These are phyloP conservation scores for Eragrostis nindensis DNA, from an alignment of 176 grass and related monocot genomes.

Conservation along the genomic window DNA sequence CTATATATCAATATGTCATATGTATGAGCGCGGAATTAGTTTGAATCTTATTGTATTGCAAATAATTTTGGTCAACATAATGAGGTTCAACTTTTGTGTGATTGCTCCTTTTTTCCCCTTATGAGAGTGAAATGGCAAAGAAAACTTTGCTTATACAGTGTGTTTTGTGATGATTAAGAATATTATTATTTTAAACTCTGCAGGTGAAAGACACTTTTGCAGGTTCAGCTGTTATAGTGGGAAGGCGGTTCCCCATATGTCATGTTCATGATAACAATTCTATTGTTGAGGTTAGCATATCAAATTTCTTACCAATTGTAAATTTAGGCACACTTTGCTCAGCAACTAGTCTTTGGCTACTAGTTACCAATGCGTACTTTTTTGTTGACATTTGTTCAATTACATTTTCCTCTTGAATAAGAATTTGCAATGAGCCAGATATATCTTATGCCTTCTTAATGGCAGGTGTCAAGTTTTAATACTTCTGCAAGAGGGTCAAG, in stretches of 20 bases:
- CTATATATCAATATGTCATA: not conserved
- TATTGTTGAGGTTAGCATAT: slow-evolving; percentile 74
- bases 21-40: not conserved
- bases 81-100: not conserved
- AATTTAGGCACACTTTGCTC: not conserved
- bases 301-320: not conserved
- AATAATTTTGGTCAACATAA: not conserved
- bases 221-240: slow-evolving; percentile 77
- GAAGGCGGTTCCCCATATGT: slow-evolving; percentile 91
- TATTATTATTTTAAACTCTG: slow-evolving; percentile 32
- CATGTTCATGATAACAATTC: slow-evolving; percentile 79
- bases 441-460: slow-evolving; percentile 36
- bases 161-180: slow-evolving; percentile 34
- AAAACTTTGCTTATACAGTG: slow-evolving; percentile 20
- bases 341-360: slow-evolving; percentile 1
- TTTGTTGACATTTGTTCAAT: slow-evolving; percentile 22
- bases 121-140: slow-evolving; percentile 20
- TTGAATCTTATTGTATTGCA: not conserved
- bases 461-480: slow-evolving; percentile 91
- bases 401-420: slow-evolving; percentile 17
- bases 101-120: not conserved
- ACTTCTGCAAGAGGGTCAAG: slow-evolving; percentile 60
- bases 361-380: slow-evolving; percentile 5
- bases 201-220: slow-evolving; percentile 83
- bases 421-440: not conserved